Evolutionary conservation across 768 basidiomycete species (phyloP).

Genomic region (Kwoniella europaea): DNA sequence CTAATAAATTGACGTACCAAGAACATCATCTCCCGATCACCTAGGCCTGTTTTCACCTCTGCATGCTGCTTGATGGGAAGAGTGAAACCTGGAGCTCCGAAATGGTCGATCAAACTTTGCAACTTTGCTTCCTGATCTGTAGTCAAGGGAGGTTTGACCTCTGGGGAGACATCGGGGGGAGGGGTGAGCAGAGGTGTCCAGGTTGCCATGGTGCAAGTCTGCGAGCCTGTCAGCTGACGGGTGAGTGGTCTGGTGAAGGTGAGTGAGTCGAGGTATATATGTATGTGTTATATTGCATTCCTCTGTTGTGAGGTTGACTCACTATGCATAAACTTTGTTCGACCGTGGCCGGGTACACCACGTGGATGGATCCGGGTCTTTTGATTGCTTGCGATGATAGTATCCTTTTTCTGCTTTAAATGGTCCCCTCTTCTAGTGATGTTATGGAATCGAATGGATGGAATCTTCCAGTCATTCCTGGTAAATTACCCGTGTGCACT

Average conservation of each 20-base stretch:
- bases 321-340: no score
- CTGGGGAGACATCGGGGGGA: neutral
- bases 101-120: conserved; percentile 32
- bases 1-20: conserved; percentile 37
- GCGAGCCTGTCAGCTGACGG: no score
- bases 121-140: conserved; percentile 18
- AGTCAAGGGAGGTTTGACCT: neutral
- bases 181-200: conserved; percentile 10
- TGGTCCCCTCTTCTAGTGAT: neutral
- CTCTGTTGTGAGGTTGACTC: no score
- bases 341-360: no score
- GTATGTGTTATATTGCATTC: no score
- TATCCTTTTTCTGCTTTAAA: neutral
- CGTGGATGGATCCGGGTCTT: no score
- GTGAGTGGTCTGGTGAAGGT: no score
- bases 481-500: no score
- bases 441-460: neutral
- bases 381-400: no score
- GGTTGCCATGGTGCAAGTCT: neutral
- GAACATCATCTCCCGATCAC: conserved; percentile 54
- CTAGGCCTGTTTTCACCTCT: conserved; percentile 30
- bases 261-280: no score
- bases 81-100: conserved; percentile 34
- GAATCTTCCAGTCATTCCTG: conserved; percentile 25
- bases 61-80: conserved; percentile 30